Evolutionary conservation across 2,329 filamentous ascomycete genomes (phyloP).

Genomic region (Chrysoporthe deuterocubensis): DNA sequence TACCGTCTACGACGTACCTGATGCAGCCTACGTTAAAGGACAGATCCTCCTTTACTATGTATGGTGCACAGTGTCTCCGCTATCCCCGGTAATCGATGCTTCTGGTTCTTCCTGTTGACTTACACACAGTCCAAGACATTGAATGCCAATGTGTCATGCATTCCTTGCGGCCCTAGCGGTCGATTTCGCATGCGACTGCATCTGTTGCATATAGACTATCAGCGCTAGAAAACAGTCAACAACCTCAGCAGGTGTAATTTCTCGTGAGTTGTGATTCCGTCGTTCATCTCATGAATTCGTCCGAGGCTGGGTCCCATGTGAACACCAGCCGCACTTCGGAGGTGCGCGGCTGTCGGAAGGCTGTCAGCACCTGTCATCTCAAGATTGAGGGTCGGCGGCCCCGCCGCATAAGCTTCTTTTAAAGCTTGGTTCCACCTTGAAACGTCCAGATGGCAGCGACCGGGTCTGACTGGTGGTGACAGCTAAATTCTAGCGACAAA

Average conservation of each 20-base stretch:
- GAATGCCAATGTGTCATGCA: neutral
- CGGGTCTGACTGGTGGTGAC: neutral
- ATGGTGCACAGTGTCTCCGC: neutral
- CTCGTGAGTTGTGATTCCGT: neutral
- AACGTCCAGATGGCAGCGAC: constrained; percentile 12
- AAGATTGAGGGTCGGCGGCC: neutral
- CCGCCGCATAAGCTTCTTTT: constrained; percentile 22
- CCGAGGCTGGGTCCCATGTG: neutral
- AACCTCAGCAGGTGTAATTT: neutral
- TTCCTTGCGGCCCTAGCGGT: neutral
- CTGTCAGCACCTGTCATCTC: constrained; percentile 4
- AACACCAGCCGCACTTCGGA: neutral
- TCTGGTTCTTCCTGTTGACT: neutral
- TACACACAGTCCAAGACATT: neutral
- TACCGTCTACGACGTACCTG: neutral
- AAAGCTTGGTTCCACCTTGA: constrained; percentile 32
- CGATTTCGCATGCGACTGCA: neutral
- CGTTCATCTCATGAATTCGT: neutral
- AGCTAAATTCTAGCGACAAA: neutral
- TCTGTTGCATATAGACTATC: neutral
- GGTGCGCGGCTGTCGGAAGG: neutral
- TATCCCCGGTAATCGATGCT: neutral
- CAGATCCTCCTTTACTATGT: neutral
- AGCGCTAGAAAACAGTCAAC: neutral
- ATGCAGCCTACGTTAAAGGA: neutral